Percentiles rank a stretch among this genome's conserved stretches.
These are phyloP conservation scores for Acer saccharum DNA, from an alignment of 345 rosid species.

Conservation along the genomic window DNA sequence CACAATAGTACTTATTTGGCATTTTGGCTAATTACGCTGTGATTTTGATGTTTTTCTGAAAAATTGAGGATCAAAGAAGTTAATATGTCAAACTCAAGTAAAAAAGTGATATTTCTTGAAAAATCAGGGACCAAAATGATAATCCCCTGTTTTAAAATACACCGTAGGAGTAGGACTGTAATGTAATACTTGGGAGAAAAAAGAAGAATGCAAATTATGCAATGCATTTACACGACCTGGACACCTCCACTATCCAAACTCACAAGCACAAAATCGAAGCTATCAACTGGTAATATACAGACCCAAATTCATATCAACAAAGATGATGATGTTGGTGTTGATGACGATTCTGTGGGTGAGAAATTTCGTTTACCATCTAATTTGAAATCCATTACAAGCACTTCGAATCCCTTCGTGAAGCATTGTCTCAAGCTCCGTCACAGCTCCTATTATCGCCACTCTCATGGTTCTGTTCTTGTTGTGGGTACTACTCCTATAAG, in stretches of 20 bases:
- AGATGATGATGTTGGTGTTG: slow-evolving; percentile 7
- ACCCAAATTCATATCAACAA: slow-evolving; percentile 3
- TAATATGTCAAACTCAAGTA: too few species aligned
- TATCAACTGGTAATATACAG: slow-evolving; percentile 23
- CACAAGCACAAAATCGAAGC: slow-evolving; percentile 22
- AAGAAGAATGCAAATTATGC: slow-evolving; percentile 23
- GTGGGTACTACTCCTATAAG: slow-evolving; percentile 84
- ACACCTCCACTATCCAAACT: slow-evolving; percentile 20
- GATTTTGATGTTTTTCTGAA: too few species aligned
- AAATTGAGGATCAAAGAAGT: too few species aligned
- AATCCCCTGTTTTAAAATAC: too few species aligned
- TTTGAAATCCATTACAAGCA: slow-evolving; percentile 59
- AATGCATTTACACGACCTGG: slow-evolving; percentile 32
- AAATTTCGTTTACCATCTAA: slow-evolving; percentile 44
- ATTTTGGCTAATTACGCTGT: too few species aligned
- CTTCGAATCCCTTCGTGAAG: slow-evolving; percentile 82
- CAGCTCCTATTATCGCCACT: slow-evolving; percentile 82
- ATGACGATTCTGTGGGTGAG: slow-evolving; percentile 11
- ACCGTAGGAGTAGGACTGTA: too few species aligned
- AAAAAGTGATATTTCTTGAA: too few species aligned
- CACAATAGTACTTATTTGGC: too few species aligned
- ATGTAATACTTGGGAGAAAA: background rate
- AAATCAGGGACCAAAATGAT: too few species aligned
- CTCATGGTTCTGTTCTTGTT: slow-evolving; percentile 72
- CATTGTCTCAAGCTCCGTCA: slow-evolving; percentile 87